phyloP scores from a whole-genome alignment of 805 yeast species.

The Blastobotrys chiropterorum region DNA sequence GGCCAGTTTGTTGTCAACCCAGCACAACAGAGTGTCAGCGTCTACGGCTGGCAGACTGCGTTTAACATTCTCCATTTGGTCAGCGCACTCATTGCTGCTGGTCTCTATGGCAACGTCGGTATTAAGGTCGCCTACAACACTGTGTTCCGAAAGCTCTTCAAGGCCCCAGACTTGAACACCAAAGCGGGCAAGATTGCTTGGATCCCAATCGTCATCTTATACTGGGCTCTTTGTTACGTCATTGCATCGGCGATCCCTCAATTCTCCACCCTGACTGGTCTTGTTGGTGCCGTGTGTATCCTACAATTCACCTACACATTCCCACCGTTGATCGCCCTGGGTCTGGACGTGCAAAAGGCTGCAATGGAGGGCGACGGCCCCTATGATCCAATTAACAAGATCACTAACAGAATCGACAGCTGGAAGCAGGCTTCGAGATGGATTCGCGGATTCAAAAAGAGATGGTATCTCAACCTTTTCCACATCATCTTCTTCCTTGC shows the following conservation, averaged over 20 bases:
- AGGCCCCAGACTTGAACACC: slow-evolving; percentile 32
- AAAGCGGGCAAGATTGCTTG: slow-evolving; percentile 34
- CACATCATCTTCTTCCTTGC: slow-evolving; percentile 28
- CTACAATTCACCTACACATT: slow-evolving; percentile 42
- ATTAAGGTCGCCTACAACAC: slow-evolving; percentile 41
- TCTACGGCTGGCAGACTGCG: slow-evolving; percentile 34
- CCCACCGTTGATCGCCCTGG: slow-evolving; percentile 30
- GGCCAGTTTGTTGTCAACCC: slow-evolving; percentile 42
- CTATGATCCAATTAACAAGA: slow-evolving; percentile 20
- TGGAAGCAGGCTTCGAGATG: slow-evolving; percentile 33
- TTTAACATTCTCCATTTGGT: slow-evolving; percentile 34
- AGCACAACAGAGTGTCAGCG: slow-evolving; percentile 39
- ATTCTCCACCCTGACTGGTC: slow-evolving; percentile 34
- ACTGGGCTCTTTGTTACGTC: slow-evolving; percentile 41
- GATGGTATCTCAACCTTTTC: slow-evolving; percentile 21
- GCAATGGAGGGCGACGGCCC: slow-evolving; percentile 28
- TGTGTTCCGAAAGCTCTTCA: slow-evolving; percentile 30
- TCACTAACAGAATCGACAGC: slow-evolving; percentile 22
- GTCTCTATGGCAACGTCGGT: slow-evolving; percentile 43
- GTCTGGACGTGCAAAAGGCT: slow-evolving; percentile 22
- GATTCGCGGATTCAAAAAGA: slow-evolving; percentile 27
- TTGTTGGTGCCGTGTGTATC: slow-evolving; percentile 41
- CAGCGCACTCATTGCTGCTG: slow-evolving; percentile 40
- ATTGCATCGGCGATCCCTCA: slow-evolving; percentile 42
- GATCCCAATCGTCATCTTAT: slow-evolving; percentile 33